Percentiles rank a stretch among this genome's conserved stretches.
Conservation (phyloP, 2,329 filamentous ascomycete genomes). For the Phoma sp. region DNA sequence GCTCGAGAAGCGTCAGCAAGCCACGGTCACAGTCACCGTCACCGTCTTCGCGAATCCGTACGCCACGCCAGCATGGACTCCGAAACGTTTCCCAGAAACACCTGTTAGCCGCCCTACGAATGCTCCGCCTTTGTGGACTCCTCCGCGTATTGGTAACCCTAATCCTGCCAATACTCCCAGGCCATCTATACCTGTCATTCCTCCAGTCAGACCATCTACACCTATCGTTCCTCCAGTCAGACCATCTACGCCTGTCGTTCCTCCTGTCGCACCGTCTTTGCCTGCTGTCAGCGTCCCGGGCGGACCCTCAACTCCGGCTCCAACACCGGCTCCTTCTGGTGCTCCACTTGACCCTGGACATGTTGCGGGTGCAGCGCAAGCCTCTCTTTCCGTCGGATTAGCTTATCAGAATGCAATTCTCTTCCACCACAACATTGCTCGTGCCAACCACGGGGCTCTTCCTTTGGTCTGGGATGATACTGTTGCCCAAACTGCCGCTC, state of each 20-base stretch:
- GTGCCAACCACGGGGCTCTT: conserved; percentile 77
- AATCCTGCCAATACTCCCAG: too few species aligned
- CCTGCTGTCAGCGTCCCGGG: not conserved
- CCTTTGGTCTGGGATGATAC: conserved; percentile 73
- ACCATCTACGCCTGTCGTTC: not conserved
- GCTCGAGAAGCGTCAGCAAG: conserved; percentile 28
- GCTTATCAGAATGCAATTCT: conserved; percentile 53
- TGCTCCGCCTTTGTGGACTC: conserved; percentile 2
- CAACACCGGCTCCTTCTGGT: not conserved
- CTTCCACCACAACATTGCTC: conserved; percentile 85
- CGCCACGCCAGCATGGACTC: conserved; percentile 15
- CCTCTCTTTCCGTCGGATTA: conserved; percentile 29
- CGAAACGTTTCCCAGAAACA: conserved; percentile 8
- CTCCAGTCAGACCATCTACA: not conserved
- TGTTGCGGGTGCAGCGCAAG: conserved; percentile 33
- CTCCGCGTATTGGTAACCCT: not conserved
- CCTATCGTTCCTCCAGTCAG: not conserved
- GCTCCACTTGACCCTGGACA: conserved; percentile 19
- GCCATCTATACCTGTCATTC: not conserved
- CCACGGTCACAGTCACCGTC: conserved; percentile 30
- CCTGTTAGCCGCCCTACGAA: conserved; percentile 1
- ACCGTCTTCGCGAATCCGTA: conserved; percentile 25
- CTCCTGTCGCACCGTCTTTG: not conserved
- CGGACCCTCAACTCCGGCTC: not conserved
- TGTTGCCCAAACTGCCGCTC: conserved; percentile 62